Base-by-base conservation (phyloP, 2,329 filamentous ascomycete genomes). In the Didymella sp. region DNA sequence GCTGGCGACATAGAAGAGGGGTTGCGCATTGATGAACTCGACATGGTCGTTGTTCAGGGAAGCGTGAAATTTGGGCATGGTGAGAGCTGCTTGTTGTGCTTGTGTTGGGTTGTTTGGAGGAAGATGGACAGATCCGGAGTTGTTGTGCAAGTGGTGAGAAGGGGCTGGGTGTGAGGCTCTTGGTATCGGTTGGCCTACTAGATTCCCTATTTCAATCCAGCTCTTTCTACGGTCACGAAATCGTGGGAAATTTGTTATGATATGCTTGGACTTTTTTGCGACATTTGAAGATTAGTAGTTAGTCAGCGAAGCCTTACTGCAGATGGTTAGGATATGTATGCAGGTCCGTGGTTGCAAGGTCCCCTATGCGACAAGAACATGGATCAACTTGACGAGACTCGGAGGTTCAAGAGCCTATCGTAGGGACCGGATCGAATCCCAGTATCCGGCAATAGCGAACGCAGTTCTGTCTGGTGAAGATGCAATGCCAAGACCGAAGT, bases 1-100 rank as follows among this genome's bases (percentile, higher is more conserved):
- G 13, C 88, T 90, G 37, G 86, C 88, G 11, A 89, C 87, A 79
- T 89, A 92, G 82, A 92, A 92, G 66, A 93, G 78, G 52, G 87
- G 84, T 66, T 93, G 90, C 11, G 79, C 74, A 44, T 87, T 80
- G 47, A 87, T 84, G 88, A 89, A 92, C 37, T 80, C 75, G 54
- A 81, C 79, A 30, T 90, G 81, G 27, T 87, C 79, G 6, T 79
- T 72, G 3, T 81, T 73, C 59, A 90, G 80, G 33, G 80, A 81
- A 17, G 81, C 71, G 70, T 80, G 87, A 73, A 85, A 87, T 73
- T 84, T 84, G 17, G 79, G 79, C 87, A 89, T 89, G 53, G 52
- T 66, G 57, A n/a, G 12, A 11, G 37, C 7, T 15, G 33, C 3
- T 22, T 8, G 21, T 11, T 9, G 7, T 43, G 22, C 2, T 6